phyloP scores from a whole-genome alignment of 768 basidiomycete species.

The Epithele typhae region DNA sequence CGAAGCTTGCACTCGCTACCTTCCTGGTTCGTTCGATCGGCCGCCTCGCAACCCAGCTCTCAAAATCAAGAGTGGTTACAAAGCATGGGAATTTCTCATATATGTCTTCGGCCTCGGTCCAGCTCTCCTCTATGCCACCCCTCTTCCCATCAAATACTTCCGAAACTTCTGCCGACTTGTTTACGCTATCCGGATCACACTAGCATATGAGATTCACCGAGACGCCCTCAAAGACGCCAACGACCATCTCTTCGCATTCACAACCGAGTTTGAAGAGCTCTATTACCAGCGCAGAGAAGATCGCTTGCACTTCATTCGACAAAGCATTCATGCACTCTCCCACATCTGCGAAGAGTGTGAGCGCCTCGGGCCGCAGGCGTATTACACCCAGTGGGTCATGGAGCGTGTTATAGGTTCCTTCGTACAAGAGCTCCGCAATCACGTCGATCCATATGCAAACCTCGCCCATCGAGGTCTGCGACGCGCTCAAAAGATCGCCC shows the following conservation, averaged over 20 bases:
- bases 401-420: conserved; percentile 24
- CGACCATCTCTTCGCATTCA: conserved; percentile 21
- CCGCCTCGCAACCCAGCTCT: conserved; percentile 37
- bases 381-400: conserved; percentile 20
- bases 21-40: conserved; percentile 37
- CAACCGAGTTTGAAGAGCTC: conserved; percentile 30
- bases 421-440: conserved; percentile 23
- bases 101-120: conserved; percentile 24
- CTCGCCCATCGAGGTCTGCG: conserved; percentile 18
- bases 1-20: conserved; percentile 24
- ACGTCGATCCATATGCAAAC: conserved; percentile 22
- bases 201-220: conserved; percentile 10
- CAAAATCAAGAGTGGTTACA: conserved; percentile 33
- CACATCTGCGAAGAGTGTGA: conserved; percentile 26
- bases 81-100: conserved; percentile 22
- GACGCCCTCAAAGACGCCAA: conserved; percentile 21
- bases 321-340: conserved; percentile 26
- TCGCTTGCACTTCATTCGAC: conserved; percentile 31
- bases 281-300: conserved; percentile 27
- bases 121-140: conserved; percentile 18
- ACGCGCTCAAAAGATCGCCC: conserved; percentile 10
- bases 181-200: conserved; percentile 15
- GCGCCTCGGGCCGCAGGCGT: conserved; percentile 14
- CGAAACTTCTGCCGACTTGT: conserved; percentile 24
- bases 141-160: conserved; percentile 18